Evolutionary conservation across 169 alveolate genomes (phyloP).

Genomic region (Cystoisospora suis): DNA sequence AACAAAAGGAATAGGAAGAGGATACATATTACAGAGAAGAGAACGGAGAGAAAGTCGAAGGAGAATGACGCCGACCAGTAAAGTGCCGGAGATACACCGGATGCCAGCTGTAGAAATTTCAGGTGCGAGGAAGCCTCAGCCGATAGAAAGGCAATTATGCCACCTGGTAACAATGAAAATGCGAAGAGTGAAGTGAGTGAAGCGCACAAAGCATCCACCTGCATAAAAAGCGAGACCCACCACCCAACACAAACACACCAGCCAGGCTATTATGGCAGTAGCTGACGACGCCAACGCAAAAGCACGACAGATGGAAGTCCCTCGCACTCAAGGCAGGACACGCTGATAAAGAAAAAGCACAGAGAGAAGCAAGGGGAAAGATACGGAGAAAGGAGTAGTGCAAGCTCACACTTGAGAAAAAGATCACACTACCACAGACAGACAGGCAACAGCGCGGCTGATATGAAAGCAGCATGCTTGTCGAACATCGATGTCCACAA

Average conservation of each 20-base stretch:
- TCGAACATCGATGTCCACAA: no score
- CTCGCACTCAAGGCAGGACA: neutral
- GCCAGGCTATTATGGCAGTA: no score
- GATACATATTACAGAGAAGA: neutral
- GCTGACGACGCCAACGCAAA: no score
- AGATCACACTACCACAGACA: no score
- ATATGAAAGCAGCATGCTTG: no score
- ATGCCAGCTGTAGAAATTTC: neutral
- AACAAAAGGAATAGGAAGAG: neutral
- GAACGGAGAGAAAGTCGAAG: neutral
- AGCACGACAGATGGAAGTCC: no score
- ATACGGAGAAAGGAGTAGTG: neutral
- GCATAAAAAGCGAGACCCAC: neutral
- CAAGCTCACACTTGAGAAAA: neutral
- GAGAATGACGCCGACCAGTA: neutral
- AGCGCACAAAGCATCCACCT: neutral
- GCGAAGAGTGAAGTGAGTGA: neutral
- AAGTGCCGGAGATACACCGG: neutral
- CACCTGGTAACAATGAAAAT: neutral
- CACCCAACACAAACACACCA: neutral
- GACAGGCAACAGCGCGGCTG: no score
- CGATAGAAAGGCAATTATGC: neutral
- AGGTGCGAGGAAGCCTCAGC: neutral
- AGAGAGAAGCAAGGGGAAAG: neutral
- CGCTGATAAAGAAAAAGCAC: neutral